Base-by-base conservation (phyloP, 768 basidiomycete species). In the Auricularia auricula-judae region DNA sequence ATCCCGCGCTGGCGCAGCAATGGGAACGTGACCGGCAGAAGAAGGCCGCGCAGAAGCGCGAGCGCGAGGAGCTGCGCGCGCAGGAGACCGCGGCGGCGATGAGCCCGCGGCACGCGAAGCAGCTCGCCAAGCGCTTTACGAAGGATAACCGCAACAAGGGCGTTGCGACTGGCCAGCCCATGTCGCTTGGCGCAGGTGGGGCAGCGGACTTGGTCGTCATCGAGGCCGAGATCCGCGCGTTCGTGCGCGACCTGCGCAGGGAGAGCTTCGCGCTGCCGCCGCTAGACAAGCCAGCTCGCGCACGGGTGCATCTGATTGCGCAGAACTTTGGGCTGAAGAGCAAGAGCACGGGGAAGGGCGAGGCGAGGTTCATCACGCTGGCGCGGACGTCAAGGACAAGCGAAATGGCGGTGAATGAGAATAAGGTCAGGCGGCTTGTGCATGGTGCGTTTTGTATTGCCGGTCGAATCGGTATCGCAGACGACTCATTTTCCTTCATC, bases 1-100 rank as follows among this genome's bases (percentile, higher is more conserved):
- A 89, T 0, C 69, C 76, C 1, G 80, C 85, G 4, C 79, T 97
- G 7, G 80, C 78, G 62, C 81, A 75, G 0, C 86, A 85, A 65
- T 97, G 93, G 93, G 82, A 84, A 56, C 81, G 82, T 59, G 95
- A 98, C 71, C 90, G 93, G 1, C 76, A 78, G 62, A 88, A 86
- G 77, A 98, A 97, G 72, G 91, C 91, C 0, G 85, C 86, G 64
- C 73, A 77, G 70, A 96, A 92, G 72, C 80, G 77, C 2, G 78
- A 81, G 16, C 86, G 92, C 0, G 81, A 78, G 1, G 73, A 81
- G 3, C 84, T 81, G 16, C 82, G 82, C 11, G 75, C 87, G 2
- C 77, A 81, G 18, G 76, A 76, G 0, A 84, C 84, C 12, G 78
- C 85, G 1, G 89, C 93, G 69, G 87, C 87, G 0, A 73, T 86